phyloP scores from a whole-genome alignment of 345 rosid species.

The Turnera subulata region DNA sequence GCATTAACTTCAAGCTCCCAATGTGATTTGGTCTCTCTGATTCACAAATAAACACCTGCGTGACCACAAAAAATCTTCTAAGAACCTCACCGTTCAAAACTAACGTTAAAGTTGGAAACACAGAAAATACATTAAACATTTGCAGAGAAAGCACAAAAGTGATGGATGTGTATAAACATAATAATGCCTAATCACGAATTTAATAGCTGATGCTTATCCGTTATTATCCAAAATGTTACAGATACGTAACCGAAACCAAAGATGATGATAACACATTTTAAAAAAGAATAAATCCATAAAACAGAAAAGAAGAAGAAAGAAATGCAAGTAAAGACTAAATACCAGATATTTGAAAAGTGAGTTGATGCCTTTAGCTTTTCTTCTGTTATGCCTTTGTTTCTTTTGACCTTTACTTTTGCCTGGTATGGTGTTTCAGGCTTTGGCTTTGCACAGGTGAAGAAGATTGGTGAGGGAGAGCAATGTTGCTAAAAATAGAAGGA shows the following conservation, averaged over 20 bases:
- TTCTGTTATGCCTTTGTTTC: not conserved
- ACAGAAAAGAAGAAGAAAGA: not conserved
- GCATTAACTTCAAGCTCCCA: slow-evolving; percentile 16
- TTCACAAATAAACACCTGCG: slow-evolving; percentile 11
- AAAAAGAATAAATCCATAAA: too few relatives aligned
- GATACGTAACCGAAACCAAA: not conserved
- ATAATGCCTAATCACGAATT: too few relatives aligned
- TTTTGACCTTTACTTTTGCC: not conserved
- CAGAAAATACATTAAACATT: not conserved
- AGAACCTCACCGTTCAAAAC: too few relatives aligned
- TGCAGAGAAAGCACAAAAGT: not conserved
- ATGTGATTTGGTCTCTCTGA: slow-evolving; percentile 1
- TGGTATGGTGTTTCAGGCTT: not conserved
- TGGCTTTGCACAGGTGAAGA: slow-evolving; percentile 6
- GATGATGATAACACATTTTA: not conserved
- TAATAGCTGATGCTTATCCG: not conserved
- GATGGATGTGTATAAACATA: too few relatives aligned
- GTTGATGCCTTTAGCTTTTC: not conserved
- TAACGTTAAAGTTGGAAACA: too few relatives aligned
- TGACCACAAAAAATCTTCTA: not conserved
- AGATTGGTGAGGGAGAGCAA: not conserved
- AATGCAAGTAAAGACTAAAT: not conserved
- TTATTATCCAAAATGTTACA: not conserved
- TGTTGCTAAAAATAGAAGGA: slow-evolving; percentile 32
- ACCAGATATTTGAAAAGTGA: not conserved